phyloP scores from a whole-genome alignment of 2,329 filamentous ascomycete species.

The Talaromyces atroroseus region DNA sequence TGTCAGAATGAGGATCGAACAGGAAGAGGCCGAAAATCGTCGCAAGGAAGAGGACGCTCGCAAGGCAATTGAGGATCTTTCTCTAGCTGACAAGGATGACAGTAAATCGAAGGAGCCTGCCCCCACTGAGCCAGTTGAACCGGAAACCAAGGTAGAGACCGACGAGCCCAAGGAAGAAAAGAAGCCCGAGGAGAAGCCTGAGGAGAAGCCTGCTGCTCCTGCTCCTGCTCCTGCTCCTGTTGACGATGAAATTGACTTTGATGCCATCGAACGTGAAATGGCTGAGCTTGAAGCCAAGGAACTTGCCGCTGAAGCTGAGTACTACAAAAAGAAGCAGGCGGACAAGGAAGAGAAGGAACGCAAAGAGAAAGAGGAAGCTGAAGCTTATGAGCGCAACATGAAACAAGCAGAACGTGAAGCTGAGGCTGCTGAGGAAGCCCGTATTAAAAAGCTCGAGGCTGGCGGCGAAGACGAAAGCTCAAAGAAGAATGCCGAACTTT shows the following conservation, averaged over 20 bases:
- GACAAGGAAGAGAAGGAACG: constrained; percentile 54
- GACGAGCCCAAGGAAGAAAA: constrained; percentile 19
- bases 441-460: constrained; percentile 36
- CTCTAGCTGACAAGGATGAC: constrained; percentile 27
- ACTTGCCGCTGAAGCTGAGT: constrained; percentile 39
- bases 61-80: constrained; percentile 28
- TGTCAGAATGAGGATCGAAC: constrained; percentile 48
- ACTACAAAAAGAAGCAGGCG: constrained; percentile 70
- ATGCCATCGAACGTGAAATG: constrained; percentile 44
- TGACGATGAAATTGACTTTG: constrained; percentile 41
- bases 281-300: constrained; percentile 45
- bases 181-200: constrained; percentile 21
- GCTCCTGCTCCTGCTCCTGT: constrained; percentile 18
- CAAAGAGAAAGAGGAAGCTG: constrained; percentile 43
- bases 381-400: constrained; percentile 43
- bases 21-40: constrained; percentile 51
- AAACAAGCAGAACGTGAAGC: constrained; percentile 45
- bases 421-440: constrained; percentile 42
- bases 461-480: constrained; percentile 27
- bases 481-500: constrained; percentile 34
- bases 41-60: constrained; percentile 45
- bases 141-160: constrained; percentile 18
- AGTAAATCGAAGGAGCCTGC: constrained; percentile 18
- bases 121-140: constrained; percentile 12
- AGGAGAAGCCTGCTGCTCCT: constrained; percentile 18